Evolutionary conservation across 2,329 filamentous ascomycete species (phyloP), one percentile per base, ranked within the genome.

Genomic region (Raffaelea deltoideospora): DNA sequence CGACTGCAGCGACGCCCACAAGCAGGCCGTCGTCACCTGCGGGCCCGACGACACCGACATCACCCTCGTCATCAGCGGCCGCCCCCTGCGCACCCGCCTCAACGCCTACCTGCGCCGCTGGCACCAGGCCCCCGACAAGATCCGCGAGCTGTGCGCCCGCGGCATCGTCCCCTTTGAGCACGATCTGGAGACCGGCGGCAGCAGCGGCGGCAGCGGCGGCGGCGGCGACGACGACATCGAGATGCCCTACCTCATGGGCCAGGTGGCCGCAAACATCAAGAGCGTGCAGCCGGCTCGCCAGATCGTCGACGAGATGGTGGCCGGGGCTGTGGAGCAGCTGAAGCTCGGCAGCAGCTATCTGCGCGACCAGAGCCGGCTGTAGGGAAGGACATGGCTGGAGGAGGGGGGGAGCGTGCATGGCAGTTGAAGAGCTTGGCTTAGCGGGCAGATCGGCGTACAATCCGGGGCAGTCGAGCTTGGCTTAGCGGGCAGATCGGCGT

Each of bases 291-390:
- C 87, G 0, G 88, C 88, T 0, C 70, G 64, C 33, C 69, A 78
- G 45, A 94, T 96, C 60, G 76, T 96, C n/a, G 70, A 76, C 42
- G 85, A 92, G 46, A 95, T 96, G 85, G 82, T 94, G 10, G 59
- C 61, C 17, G 77, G 87, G 54, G 84, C 83, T 1, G 74, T 76
- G 9, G 66, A 70, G 2, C 72, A 79, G 64, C 52, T 92, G 48
- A 72, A 64, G 54, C 52, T 66, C 21, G 79, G 76, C 3, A 5
- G 13, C 4, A 10, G 10, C 11, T 28, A 8, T 17, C n/a, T 30
- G 15, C 7, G n/a, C 5, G n/a, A 19, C 10, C 17, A 11, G 13
- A 10, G 15, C 15, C 6, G 24, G 31, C 20, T 33, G 31, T 31
- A 31, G 27, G 9, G n/a, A n/a, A n/a, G n/a, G n/a, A n/a, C n/a